phyloP scores from a whole-genome alignment of 1,139 yeast species.

The Eremothecium gossypii region DNA sequence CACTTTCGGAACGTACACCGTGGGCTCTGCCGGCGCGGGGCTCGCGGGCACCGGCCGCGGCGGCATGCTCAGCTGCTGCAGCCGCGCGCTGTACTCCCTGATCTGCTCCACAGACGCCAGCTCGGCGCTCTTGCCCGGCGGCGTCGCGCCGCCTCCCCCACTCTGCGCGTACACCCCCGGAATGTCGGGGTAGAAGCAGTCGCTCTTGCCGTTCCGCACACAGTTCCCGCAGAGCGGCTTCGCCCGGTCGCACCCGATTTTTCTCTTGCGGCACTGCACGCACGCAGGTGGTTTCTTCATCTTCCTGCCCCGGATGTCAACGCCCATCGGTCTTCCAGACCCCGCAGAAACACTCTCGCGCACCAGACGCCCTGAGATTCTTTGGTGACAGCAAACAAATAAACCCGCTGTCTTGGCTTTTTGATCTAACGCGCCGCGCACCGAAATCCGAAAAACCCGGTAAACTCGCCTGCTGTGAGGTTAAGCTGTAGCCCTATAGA shows the following conservation, averaged over 20 bases:
- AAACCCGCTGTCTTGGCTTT: not conserved
- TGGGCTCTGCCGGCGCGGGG: slow-evolving; percentile 15
- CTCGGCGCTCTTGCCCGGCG: slow-evolving; percentile 15
- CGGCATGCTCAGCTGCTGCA: slow-evolving; percentile 5
- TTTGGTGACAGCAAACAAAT: not conserved
- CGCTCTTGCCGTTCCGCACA: slow-evolving; percentile 28
- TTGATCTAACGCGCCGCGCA: too few species aligned
- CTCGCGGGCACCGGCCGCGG: not conserved
- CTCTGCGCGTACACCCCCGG: slow-evolving; percentile 20
- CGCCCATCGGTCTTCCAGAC: slow-evolving; percentile 3
- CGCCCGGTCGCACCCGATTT: slow-evolving; percentile 49
- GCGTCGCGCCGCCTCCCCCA: not conserved
- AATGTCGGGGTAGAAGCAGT: slow-evolving; percentile 26
- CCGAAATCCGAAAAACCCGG: not conserved
- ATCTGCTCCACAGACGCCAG: slow-evolving; percentile 17
- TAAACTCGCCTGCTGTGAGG: not conserved
- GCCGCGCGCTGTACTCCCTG: slow-evolving; percentile 1
- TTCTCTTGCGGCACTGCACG: slow-evolving; percentile 40
- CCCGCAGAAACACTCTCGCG: not conserved
- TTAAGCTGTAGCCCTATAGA: not conserved
- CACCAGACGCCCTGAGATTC: not conserved
- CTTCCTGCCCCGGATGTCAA: slow-evolving; percentile 21
- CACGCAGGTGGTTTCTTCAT: slow-evolving; percentile 33
- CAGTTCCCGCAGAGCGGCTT: slow-evolving; percentile 50
- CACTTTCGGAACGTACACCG: slow-evolving; percentile 20